phyloP scores from a whole-genome alignment of 192 early-diverging fungal species.

The Podila verticillata region DNA sequence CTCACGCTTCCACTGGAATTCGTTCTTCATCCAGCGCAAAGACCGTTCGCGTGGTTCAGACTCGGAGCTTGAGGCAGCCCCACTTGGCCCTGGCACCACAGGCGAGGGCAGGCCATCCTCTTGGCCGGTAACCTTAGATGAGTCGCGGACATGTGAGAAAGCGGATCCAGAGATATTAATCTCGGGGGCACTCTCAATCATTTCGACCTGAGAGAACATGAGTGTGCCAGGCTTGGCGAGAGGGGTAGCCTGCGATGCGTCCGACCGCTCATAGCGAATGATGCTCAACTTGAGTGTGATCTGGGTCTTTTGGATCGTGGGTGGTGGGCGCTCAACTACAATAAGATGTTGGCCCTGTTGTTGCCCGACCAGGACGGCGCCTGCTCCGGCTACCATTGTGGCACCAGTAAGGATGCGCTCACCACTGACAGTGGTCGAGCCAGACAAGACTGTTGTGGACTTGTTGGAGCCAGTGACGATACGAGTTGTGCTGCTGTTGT shows the following conservation, averaged over 20 bases:
- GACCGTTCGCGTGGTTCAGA: slow-evolving; percentile 37
- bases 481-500: not conserved
- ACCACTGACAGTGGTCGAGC: not conserved
- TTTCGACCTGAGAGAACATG: slow-evolving; percentile 46
- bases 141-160: slow-evolving; percentile 45
- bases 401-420: not conserved
- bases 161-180: slow-evolving; percentile 26
- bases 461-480: slow-evolving; percentile 1
- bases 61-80: slow-evolving; percentile 20
- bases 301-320: slow-evolving; percentile 30
- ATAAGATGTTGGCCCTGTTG: not conserved
- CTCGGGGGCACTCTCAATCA: slow-evolving; percentile 23
- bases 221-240: slow-evolving; percentile 34
- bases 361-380: not conserved
- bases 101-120: slow-evolving; percentile 27
- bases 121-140: slow-evolving; percentile 27
- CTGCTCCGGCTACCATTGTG: not conserved
- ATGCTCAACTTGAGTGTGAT: slow-evolving; percentile 48
- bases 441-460: not conserved
- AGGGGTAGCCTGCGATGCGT: slow-evolving; percentile 32
- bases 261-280: slow-evolving; percentile 41
- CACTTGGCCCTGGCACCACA: slow-evolving; percentile 29
- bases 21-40: slow-evolving; percentile 45
- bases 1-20: slow-evolving; percentile 48
- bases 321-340: not conserved